Evolutionary conservation across 1,284 basidiomycete species (phyloP).

Genomic region (Leucocoprinus gongylophorus): DNA sequence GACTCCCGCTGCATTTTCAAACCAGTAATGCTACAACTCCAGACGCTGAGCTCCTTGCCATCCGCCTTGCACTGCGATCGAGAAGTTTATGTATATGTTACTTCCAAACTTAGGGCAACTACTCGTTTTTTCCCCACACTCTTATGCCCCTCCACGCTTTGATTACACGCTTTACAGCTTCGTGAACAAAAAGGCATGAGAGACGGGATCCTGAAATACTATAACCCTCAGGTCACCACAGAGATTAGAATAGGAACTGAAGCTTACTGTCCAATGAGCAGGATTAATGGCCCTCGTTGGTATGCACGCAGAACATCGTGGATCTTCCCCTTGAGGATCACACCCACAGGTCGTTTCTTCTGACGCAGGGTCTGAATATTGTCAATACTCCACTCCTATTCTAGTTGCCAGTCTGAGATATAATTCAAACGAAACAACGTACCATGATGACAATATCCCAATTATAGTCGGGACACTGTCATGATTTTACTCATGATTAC

Average conservation of each 20-base stretch:
- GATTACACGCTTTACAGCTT: background rate
- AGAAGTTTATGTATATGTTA: no score
- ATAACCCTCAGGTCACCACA: background rate
- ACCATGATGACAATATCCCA: slow-evolving; percentile 44
- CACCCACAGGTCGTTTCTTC: slow-evolving; percentile 31
- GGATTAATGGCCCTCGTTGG: slow-evolving; percentile 34
- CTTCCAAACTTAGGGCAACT: background rate
- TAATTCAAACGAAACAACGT: slow-evolving; percentile 13
- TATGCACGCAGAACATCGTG: slow-evolving; percentile 35
- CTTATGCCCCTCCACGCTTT: background rate
- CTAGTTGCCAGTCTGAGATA: slow-evolving; percentile 16
- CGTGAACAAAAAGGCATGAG: slow-evolving; percentile 35
- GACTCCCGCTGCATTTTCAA: no score
- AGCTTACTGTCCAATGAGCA: slow-evolving; percentile 33
- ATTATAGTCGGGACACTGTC: slow-evolving; percentile 39
- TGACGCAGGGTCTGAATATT: slow-evolving; percentile 29
- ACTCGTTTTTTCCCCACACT: background rate
- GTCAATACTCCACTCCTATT: slow-evolving; percentile 38
- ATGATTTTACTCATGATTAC: background rate
- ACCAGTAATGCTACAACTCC: no score
- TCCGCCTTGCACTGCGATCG: no score
- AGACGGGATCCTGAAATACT: slow-evolving; percentile 30
- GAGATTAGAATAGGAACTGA: background rate
- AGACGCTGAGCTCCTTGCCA: no score
- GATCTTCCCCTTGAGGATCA: slow-evolving; percentile 35